Evolutionary conservation across 2,329 filamentous ascomycete species (phyloP).

Genomic region (Zymoseptoria crescenta): DNA sequence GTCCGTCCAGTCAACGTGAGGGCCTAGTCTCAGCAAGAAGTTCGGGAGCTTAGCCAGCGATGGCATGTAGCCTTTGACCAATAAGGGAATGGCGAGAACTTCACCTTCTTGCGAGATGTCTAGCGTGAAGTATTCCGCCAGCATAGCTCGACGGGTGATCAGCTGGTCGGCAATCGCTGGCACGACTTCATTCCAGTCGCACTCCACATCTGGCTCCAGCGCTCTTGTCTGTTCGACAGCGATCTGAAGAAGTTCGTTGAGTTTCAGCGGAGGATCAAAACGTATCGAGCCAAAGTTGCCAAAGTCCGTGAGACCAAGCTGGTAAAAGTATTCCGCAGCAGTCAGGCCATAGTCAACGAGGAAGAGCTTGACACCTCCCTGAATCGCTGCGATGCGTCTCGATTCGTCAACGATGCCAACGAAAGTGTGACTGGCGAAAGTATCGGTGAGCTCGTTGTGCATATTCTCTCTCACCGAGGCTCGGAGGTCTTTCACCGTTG

Average conservation of each 20-base stretch:
- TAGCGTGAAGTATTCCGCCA: slow-evolving; percentile 85
- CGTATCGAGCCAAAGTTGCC: slow-evolving; percentile 83
- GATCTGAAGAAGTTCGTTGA: slow-evolving; percentile 63
- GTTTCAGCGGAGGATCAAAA: slow-evolving; percentile 66
- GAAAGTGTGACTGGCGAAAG: slow-evolving; percentile 82
- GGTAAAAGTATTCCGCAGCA: slow-evolving; percentile 86
- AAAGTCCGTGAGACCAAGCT: slow-evolving; percentile 89
- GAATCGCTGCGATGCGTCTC: slow-evolving; percentile 82
- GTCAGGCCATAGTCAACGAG: slow-evolving; percentile 87
- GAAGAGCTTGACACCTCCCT: slow-evolving; percentile 85
- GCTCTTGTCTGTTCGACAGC: slow-evolving; percentile 60
- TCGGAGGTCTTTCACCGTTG: slow-evolving; percentile 79
- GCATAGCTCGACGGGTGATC: slow-evolving; percentile 71
- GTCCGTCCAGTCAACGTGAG: slow-evolving; percentile 75
- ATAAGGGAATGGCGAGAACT: slow-evolving; percentile 68
- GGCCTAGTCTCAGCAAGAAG: slow-evolving; percentile 81
- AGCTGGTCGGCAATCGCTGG: slow-evolving; percentile 60
- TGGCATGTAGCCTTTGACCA: slow-evolving; percentile 84
- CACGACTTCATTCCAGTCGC: slow-evolving; percentile 59
- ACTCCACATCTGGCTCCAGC: slow-evolving; percentile 41
- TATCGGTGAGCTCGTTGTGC: slow-evolving; percentile 78
- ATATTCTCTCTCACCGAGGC: slow-evolving; percentile 70
- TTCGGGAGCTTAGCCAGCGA: slow-evolving; percentile 77
- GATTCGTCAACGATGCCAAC: slow-evolving; percentile 85
- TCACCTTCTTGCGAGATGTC: slow-evolving; percentile 72